phyloP scores from a whole-genome alignment of 2,329 filamentous ascomycete species.

The Exserohilum turcica region DNA sequence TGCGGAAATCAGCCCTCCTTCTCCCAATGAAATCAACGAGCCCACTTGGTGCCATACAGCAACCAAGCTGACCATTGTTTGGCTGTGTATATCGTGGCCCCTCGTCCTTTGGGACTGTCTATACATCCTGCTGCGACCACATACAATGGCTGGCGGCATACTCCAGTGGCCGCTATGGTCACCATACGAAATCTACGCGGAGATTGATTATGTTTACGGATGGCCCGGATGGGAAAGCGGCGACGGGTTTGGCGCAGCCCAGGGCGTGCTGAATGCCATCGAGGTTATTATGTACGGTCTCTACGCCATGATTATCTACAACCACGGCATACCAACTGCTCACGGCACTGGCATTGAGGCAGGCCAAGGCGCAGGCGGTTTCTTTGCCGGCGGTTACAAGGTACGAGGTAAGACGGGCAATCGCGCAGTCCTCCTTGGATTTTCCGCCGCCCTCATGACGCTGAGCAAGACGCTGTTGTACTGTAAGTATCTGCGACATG shows the following conservation, averaged over 20 bases:
- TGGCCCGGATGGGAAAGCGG: slow-evolving; percentile 68
- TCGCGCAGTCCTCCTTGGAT: slow-evolving; percentile 63
- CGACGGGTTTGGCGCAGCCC: slow-evolving; percentile 79
- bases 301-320: slow-evolving; percentile 63
- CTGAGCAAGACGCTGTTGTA: slow-evolving; percentile 71
- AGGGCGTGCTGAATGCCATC: slow-evolving; percentile 69
- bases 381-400: slow-evolving; percentile 56
- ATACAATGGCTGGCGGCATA: slow-evolving; percentile 77
- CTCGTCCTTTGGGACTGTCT: slow-evolving; percentile 80
- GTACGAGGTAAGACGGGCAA: slow-evolving; percentile 60
- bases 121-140: slow-evolving; percentile 80
- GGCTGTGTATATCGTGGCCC: slow-evolving; percentile 76
- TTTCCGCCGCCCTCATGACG: slow-evolving; percentile 66
- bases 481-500: slow-evolving; percentile 54
- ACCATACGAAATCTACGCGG: slow-evolving; percentile 81
- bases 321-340: slow-evolving; percentile 43
- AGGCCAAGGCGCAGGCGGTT: slow-evolving; percentile 49
- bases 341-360: slow-evolving; percentile 49
- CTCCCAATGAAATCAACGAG: slow-evolving; percentile 29
- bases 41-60: slow-evolving; percentile 63
- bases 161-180: slow-evolving; percentile 74
- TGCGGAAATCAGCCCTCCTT: slow-evolving; percentile 19
- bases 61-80: slow-evolving; percentile 65
- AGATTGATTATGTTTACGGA: slow-evolving; percentile 81
- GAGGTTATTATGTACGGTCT: slow-evolving; percentile 69